phyloP scores from a whole-genome alignment of 495 filamentous ascomycete species.

The Chaetomium tenue region DNA sequence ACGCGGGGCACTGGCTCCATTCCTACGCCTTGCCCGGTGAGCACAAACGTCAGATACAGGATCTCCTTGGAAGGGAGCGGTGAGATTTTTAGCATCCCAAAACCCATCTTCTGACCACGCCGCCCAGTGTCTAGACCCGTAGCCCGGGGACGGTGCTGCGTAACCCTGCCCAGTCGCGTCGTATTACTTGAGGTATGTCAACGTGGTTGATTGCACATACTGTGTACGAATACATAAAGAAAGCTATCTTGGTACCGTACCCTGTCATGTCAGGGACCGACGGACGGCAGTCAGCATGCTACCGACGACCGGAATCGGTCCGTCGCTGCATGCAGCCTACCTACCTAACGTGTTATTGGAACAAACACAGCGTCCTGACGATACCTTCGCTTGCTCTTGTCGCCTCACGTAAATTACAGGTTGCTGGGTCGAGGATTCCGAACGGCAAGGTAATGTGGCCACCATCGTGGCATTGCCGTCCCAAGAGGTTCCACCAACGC shows the following conservation, averaged over 20 bases:
- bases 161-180: neutral
- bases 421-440: too few species aligned
- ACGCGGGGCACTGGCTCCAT: slow-evolving; percentile 7
- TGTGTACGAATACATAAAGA: too few species aligned
- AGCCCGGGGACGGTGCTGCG: neutral
- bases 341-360: neutral
- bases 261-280: neutral
- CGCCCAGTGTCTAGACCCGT: neutral
- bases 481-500: too few species aligned
- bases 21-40: slow-evolving; percentile 9
- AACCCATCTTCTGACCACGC: too few species aligned
- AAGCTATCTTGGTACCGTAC: neutral
- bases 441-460: too few species aligned
- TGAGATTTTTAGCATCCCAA: neutral
- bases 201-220: too few species aligned
- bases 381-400: neutral
- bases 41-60: slow-evolving; percentile 1
- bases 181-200: too few species aligned
- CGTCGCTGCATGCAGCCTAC: slow-evolving; percentile 4
- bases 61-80: neutral
- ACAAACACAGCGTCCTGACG: neutral
- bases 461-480: too few species aligned
- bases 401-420: neutral
- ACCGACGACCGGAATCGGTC: neutral
- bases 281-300: neutral